Percentiles rank a stretch among this genome's conserved stretches.
phyloP scores from a whole-genome alignment of 805 yeast genomes.

The Lipomyces yamanashiensis region DNA sequence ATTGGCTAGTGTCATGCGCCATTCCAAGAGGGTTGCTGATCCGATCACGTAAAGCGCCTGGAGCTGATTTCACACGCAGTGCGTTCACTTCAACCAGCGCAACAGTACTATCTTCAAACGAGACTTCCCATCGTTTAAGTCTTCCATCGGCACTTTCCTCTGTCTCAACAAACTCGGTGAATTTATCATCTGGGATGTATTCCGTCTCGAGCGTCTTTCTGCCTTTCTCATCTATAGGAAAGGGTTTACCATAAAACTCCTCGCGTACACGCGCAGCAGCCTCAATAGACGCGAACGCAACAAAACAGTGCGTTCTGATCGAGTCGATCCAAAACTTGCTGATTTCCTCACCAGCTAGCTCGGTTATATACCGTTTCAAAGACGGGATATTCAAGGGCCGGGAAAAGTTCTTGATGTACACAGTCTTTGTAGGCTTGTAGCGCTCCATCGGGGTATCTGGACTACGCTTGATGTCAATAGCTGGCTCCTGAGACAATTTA shows the following conservation, averaged over 20 bases:
- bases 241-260: constrained; percentile 18
- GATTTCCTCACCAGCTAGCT: constrained; percentile 11
- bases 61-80: background rate
- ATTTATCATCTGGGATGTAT: constrained; percentile 26
- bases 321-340: constrained; percentile 30
- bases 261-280: constrained; percentile 27
- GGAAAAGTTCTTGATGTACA: constrained; percentile 30
- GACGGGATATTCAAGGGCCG: constrained; percentile 31
- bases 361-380: constrained; percentile 15
- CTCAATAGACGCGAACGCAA: constrained; percentile 3
- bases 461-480: constrained; percentile 5
- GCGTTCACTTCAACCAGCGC: constrained; percentile 17
- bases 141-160: constrained; percentile 24
- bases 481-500: background rate
- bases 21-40: constrained; percentile 13
- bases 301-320: constrained; percentile 34
- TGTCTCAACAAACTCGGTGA: constrained; percentile 23
- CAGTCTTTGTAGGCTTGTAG: constrained; percentile 17
- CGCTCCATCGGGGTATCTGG: constrained; percentile 9
- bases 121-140: constrained; percentile 26
- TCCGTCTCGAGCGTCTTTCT: constrained; percentile 20
- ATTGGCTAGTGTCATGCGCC: constrained; percentile 13
- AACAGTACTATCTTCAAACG: constrained; percentile 11
- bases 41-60: background rate
- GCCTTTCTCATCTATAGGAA: constrained; percentile 32